Conservation (phyloP, 768 basidiomycete genomes). For the Ephemerocybe angulata region DNA sequence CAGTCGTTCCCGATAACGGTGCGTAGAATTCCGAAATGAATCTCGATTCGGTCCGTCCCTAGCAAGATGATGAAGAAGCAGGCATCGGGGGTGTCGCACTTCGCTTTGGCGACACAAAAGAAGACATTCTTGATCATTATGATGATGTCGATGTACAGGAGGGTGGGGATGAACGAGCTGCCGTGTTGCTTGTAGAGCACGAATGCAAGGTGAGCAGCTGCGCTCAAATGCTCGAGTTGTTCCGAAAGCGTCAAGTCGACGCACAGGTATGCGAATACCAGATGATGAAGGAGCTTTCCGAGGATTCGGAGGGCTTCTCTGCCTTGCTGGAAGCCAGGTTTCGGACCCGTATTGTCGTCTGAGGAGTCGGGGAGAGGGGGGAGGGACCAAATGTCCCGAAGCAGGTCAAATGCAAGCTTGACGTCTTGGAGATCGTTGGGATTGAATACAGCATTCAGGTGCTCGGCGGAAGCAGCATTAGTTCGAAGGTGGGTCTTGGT, state of each 20-base stretch:
- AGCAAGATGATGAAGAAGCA: conserved; percentile 31
- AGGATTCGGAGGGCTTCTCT: background rate
- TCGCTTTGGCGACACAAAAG: conserved; percentile 34
- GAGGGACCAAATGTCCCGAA: conserved; percentile 2
- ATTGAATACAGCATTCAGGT: too few relatives aligned
- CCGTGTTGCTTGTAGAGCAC: conserved; percentile 11
- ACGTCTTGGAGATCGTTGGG: conserved; percentile 23
- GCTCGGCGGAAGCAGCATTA: too few relatives aligned
- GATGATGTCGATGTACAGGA: conserved; percentile 29
- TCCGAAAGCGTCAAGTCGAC: conserved; percentile 25
- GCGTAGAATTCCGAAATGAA: too few relatives aligned
- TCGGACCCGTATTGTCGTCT: background rate
- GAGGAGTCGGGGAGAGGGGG: background rate
- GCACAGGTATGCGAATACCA: conserved; percentile 27
- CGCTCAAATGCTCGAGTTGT: conserved; percentile 30
- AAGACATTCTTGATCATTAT: conserved; percentile 39
- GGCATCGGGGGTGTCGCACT: conserved; percentile 23
- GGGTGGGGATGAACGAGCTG: conserved; percentile 19
- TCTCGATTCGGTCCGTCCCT: conserved; percentile 32
- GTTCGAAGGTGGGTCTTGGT: too few relatives aligned
- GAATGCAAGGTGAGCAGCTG: conserved; percentile 27
- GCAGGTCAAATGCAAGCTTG: conserved; percentile 20
- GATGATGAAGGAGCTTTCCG: conserved; percentile 10
- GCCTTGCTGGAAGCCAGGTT: background rate
- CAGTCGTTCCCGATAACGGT: too few relatives aligned